A percentile compares a stretch with the other conserved stretches of the same genome.
These are phyloP conservation scores for Solanum rostratum DNA, from an alignment of 257 asterid genomes.

Conservation along the genomic window DNA sequence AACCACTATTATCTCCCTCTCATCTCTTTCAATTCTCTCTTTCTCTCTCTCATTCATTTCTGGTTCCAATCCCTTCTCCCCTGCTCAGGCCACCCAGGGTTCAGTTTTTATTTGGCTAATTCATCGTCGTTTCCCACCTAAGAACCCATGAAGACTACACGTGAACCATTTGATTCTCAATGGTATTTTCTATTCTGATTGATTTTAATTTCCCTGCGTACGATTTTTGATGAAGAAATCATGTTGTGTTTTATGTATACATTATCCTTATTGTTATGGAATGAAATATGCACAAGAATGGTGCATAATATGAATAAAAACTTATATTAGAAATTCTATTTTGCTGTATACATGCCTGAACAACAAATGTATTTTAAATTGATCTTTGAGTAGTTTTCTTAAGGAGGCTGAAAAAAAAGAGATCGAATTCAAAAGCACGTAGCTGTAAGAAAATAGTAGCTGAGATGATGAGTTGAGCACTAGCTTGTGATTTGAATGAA, in stretches of 20 bases:
- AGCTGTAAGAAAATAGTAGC: neutral
- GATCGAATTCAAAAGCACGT: neutral
- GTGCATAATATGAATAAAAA: neutral
- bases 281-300: neutral
- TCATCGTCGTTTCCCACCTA: neutral
- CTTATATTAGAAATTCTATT: neutral
- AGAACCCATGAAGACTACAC: neutral
- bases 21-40: neutral
- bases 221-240: neutral
- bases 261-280: neutral
- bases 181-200: neutral
- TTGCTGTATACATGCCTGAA: neutral
- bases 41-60: neutral
- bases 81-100: neutral
- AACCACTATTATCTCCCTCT: conserved; percentile 5
- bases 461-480: neutral
- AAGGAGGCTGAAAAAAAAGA: neutral
- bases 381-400: neutral
- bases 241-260: no score
- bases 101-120: neutral
- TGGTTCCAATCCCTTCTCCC: neutral
- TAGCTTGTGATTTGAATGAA: neutral
- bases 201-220: neutral
- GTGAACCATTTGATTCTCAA: neutral
- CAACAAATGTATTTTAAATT: neutral